phyloP scores from a whole-genome alignment of 257 asterid species.

The Ilex asprella region DNA sequence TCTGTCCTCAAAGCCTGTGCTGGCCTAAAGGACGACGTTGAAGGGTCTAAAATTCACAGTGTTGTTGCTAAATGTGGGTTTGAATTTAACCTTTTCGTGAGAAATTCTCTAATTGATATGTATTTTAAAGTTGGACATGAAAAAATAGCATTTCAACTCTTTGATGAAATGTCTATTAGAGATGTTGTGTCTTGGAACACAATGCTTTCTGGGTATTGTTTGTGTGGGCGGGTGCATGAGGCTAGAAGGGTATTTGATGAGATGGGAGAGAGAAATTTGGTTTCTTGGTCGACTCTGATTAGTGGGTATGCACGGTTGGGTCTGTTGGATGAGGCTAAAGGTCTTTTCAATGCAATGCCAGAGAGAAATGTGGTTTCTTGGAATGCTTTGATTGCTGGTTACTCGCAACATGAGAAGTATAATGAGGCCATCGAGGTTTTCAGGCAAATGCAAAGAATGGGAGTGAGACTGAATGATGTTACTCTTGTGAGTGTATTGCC shows the following conservation, averaged over 20 bases:
- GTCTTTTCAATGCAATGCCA: constrained; percentile 37
- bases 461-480: constrained; percentile 42
- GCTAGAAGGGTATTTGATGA: constrained; percentile 38
- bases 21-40: neutral
- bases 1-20: constrained; percentile 34
- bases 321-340: constrained; percentile 35
- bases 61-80: constrained; percentile 39
- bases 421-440: constrained; percentile 45
- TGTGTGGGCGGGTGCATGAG: constrained; percentile 17
- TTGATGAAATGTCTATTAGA: constrained; percentile 24
- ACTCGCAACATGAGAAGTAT: constrained; percentile 38
- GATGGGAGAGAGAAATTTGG: constrained; percentile 32
- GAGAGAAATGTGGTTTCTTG: constrained; percentile 51
- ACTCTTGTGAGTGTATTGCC: constrained; percentile 50
- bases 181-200: neutral
- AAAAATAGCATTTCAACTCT: constrained; percentile 32
- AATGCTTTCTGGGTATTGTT: neutral
- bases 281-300: constrained; percentile 43
- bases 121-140: constrained; percentile 36
- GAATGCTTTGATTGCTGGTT: constrained; percentile 51
- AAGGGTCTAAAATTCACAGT: constrained; percentile 35
- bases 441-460: constrained; percentile 30
- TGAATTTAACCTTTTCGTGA: constrained; percentile 33
- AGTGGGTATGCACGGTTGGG: constrained; percentile 44
- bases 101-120: constrained; percentile 40